Conservation (phyloP, 2,329 filamentous ascomycete genomes). For the Fusarium sp. region DNA sequence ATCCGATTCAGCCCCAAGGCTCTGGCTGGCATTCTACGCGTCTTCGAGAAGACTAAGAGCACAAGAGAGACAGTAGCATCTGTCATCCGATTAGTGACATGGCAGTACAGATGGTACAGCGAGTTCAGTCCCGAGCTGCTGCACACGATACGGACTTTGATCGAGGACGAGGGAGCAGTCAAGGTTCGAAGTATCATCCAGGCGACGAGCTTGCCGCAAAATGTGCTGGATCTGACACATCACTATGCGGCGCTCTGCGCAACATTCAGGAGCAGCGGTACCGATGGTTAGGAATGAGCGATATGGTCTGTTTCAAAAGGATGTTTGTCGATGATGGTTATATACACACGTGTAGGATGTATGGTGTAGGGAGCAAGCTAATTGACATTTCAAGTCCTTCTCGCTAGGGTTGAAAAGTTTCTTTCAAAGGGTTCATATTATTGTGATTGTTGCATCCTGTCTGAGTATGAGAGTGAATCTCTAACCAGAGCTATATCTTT, state of each 20-base stretch:
- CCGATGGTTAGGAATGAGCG: conserved; percentile 71
- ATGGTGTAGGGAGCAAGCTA: conserved; percentile 27
- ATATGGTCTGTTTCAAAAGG: conserved; percentile 7
- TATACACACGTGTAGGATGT: conserved; percentile 19
- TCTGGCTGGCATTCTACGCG: conserved; percentile 82
- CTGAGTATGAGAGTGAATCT: no score
- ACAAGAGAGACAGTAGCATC: conserved; percentile 84
- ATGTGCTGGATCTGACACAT: conserved; percentile 93
- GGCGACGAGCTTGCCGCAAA: conserved; percentile 91
- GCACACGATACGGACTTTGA: conserved; percentile 87
- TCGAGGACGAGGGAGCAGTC: conserved; percentile 96
- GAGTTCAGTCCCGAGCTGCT: conserved; percentile 96
- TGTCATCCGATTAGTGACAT: conserved; percentile 92
- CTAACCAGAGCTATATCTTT: no score
- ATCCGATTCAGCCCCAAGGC: conserved; percentile 95
- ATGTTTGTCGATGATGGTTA: conserved; percentile 13
- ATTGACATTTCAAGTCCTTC: conserved; percentile 20
- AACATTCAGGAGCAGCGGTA: conserved; percentile 93
- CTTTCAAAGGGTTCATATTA: neutral
- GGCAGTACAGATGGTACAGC: conserved; percentile 99
- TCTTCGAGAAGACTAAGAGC: conserved; percentile 82
- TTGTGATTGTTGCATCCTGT: no score
- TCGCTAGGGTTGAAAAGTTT: conserved; percentile 27
- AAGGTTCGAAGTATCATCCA: conserved; percentile 98
- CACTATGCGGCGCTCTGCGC: conserved; percentile 96